phyloP scores from a whole-genome alignment of 2,329 filamentous ascomycete genomes.

The Cyphellophora europaea region DNA sequence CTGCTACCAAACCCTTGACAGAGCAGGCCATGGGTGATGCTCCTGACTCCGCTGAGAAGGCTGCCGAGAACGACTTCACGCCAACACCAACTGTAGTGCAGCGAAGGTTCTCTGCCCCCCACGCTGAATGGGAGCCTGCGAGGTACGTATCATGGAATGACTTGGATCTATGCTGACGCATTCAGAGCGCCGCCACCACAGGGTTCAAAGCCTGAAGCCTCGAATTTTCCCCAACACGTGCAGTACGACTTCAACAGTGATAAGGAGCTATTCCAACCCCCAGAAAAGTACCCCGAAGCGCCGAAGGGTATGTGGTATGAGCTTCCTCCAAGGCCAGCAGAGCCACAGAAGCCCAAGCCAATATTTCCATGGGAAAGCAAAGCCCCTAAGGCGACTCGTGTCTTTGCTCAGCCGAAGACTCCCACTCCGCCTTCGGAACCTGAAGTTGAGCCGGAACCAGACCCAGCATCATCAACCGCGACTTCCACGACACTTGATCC shows the following conservation, averaged over 20 bases:
- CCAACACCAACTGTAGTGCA: conserved; percentile 37
- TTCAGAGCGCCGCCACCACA: conserved; percentile 50
- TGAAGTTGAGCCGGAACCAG: conserved; percentile 6
- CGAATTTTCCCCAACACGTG: conserved; percentile 66
- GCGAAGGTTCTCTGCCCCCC: conserved; percentile 47
- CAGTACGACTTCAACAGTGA: conserved; percentile 84
- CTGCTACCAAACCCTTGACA: conserved; percentile 17
- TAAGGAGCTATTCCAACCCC: conserved; percentile 64
- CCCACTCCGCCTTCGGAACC: conserved; percentile 15
- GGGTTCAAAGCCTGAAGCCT: conserved; percentile 72
- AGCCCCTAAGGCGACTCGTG: conserved; percentile 48
- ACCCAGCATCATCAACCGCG: conserved; percentile 7
- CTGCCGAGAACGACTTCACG: conserved; percentile 31
- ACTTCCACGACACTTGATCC: conserved; percentile 5
- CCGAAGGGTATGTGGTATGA: conserved; percentile 85
- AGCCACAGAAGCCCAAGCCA: conserved; percentile 49
- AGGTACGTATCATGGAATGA: conserved; percentile 37
- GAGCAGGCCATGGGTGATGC: conserved; percentile 35
- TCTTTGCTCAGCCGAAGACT: conserved; percentile 30
- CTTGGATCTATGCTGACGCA: too few relatives aligned
- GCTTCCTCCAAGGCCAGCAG: conserved; percentile 51
- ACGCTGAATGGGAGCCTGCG: conserved; percentile 54
- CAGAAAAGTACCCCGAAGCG: conserved; percentile 68
- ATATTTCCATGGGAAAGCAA: conserved; percentile 88
- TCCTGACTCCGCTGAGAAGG: conserved; percentile 32